Evolutionary conservation across 2,329 filamentous ascomycete species (phyloP).

Genomic region (Helminthosporium solani): DNA sequence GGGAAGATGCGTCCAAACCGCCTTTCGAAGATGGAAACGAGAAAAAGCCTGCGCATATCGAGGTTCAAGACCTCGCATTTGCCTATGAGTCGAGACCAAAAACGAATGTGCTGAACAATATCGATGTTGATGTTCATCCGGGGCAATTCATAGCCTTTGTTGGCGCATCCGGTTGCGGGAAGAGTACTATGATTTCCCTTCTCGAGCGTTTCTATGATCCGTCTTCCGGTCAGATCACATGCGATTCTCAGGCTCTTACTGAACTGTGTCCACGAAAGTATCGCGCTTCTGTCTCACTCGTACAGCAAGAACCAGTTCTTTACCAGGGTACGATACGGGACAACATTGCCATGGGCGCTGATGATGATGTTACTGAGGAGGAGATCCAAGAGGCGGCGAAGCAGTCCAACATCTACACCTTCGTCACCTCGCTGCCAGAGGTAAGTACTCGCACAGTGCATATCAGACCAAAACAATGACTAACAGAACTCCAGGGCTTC

Average conservation of each 20-base stretch:
- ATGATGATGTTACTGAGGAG: constrained; percentile 68
- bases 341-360: constrained; percentile 73
- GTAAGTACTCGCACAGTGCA: constrained; percentile 42
- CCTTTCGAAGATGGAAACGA: constrained; percentile 35
- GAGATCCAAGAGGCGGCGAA: constrained; percentile 75
- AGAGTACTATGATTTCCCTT: constrained; percentile 87
- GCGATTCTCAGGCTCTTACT: constrained; percentile 79
- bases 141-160: constrained; percentile 87
- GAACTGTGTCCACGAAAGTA: constrained; percentile 77
- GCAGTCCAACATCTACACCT: constrained; percentile 51
- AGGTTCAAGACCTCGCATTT: constrained; percentile 66
- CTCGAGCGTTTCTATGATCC: constrained; percentile 95
- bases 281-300: constrained; percentile 78
- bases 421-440: constrained; percentile 50
- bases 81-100: constrained; percentile 78
- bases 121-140: constrained; percentile 68
- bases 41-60: constrained; percentile 34
- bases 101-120: constrained; percentile 77
- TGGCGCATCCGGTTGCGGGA: constrained; percentile 88
- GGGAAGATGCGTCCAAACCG: constrained; percentile 37
- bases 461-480: background rate
- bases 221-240: constrained; percentile 71
- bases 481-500: constrained; percentile 47
- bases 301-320: constrained; percentile 90
- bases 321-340: constrained; percentile 92